Evolutionary conservation across 2,329 filamentous ascomycete species (phyloP).

Genomic region (Penicillium fuscoglaucum): DNA sequence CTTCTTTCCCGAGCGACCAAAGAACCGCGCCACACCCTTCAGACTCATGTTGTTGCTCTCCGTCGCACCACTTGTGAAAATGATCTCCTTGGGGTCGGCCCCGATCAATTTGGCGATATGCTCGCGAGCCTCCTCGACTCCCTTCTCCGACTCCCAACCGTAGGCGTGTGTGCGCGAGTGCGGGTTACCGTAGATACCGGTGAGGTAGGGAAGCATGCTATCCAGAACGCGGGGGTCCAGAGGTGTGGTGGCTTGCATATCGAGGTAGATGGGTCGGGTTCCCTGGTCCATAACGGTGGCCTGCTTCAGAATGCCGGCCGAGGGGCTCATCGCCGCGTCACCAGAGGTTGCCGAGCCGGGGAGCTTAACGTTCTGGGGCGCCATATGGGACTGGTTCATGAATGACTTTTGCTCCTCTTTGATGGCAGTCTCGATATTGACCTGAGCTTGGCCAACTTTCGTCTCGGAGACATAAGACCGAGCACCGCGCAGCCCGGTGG

Average conservation of each 20-base stretch:
- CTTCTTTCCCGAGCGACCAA: constrained; percentile 90
- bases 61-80: constrained; percentile 96
- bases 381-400: constrained; percentile 56
- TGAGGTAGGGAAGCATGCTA: constrained; percentile 93
- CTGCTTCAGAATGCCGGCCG: constrained; percentile 81
- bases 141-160: constrained; percentile 97
- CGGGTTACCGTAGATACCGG: constrained; percentile 92
- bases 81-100: constrained; percentile 95
- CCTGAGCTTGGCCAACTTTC: constrained; percentile 67
- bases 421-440: constrained; percentile 79
- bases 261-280: constrained; percentile 90
- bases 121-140: constrained; percentile 79
- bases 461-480: constrained; percentile 83
- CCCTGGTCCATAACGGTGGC: constrained; percentile 92
- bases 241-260: constrained; percentile 97
- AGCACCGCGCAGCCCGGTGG: constrained; percentile 27
- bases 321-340: constrained; percentile 75
- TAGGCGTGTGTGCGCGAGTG: constrained; percentile 97
- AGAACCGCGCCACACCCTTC: constrained; percentile 96
- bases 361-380: constrained; percentile 59
- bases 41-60: constrained; percentile 99
- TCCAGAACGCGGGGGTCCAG: constrained; percentile 93
- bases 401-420: constrained; percentile 84
- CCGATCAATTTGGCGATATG: constrained; percentile 86
- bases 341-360: constrained; percentile 59